Evolutionary conservation across 139 green algal species (phyloP).

Genomic region (Gonium pectorale): DNA sequence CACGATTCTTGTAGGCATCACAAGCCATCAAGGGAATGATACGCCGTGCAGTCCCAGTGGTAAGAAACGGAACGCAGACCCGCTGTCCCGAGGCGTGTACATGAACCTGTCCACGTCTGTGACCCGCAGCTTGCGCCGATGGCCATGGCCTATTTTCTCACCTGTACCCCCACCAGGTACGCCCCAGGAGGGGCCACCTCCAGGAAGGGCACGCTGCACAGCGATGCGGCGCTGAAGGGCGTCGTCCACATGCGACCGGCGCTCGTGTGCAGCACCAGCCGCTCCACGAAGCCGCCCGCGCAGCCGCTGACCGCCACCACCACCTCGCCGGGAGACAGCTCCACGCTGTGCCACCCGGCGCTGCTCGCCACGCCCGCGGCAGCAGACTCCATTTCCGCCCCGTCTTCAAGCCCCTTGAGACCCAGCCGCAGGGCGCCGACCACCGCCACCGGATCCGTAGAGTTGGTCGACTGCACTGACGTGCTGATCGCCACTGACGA

Average conservation of each 20-base stretch:
- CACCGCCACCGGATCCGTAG: not conserved
- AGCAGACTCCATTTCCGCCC: not conserved
- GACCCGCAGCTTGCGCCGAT: too few species aligned
- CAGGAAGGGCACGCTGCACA: not conserved
- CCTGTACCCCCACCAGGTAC: slow-evolving; percentile 4
- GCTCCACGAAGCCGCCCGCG: slow-evolving; percentile 10
- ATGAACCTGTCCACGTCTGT: too few species aligned
- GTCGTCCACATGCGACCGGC: not conserved
- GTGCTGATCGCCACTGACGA: not conserved
- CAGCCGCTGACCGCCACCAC: slow-evolving; percentile 11
- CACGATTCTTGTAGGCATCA: too few species aligned
- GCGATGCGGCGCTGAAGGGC: not conserved
- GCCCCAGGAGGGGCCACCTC: not conserved
- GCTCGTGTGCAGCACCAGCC: slow-evolving; percentile 7
- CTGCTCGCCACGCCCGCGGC: not conserved
- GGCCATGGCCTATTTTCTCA: too few species aligned
- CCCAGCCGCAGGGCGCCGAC: not conserved
- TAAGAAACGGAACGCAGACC: too few species aligned
- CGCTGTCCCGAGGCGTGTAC: too few species aligned
- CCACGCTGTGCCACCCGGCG: not conserved
- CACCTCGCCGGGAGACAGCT: not conserved
- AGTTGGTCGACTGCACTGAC: not conserved
- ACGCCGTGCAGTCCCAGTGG: too few species aligned
- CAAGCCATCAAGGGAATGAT: too few species aligned
- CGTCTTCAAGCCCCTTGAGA: not conserved